Conservation (phyloP, 805 yeast species). For the Pichia occidentalis region DNA sequence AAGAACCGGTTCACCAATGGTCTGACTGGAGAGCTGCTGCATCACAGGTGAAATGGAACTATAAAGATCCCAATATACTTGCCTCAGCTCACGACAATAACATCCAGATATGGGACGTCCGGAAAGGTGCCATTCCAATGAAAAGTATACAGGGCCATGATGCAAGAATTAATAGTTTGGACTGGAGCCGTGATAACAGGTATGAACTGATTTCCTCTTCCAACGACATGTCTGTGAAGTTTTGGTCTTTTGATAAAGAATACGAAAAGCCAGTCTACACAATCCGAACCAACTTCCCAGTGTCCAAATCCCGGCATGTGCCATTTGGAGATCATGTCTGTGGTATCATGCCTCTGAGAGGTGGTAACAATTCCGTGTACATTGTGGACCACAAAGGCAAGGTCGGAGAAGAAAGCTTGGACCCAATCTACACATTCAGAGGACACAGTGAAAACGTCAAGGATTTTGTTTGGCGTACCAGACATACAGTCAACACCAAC, state of each 20-base stretch:
- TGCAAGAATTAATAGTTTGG: constrained; percentile 87
- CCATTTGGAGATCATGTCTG: constrained; percentile 84
- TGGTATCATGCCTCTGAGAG: constrained; percentile 84
- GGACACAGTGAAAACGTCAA: constrained; percentile 83
- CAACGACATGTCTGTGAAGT: constrained; percentile 75
- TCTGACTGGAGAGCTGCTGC: constrained; percentile 97
- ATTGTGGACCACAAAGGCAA: constrained; percentile 44
- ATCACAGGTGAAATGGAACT: constrained; percentile 92
- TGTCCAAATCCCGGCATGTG: constrained; percentile 78
- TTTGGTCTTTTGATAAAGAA: constrained; percentile 60
- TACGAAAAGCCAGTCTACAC: constrained; percentile 45
- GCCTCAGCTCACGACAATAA: constrained; percentile 84
- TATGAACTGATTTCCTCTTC: constrained; percentile 73
- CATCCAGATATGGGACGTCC: constrained; percentile 79
- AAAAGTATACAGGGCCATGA: constrained; percentile 63
- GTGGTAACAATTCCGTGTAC: constrained; percentile 64
- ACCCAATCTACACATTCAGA: constrained; percentile 54
- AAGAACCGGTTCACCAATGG: constrained; percentile 64
- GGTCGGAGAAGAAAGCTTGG: constrained; percentile 33
- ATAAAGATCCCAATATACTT: constrained; percentile 61
- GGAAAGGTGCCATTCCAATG: constrained; percentile 76
- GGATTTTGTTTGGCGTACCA: constrained; percentile 82
- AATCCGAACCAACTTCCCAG: constrained; percentile 72
- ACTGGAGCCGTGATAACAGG: constrained; percentile 59
- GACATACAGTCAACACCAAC: constrained; percentile 38